These are phyloP conservation scores for Halophytophthora batemanensis DNA, from an alignment of 352 stramenopile genomes.

Conservation along the genomic window DNA sequence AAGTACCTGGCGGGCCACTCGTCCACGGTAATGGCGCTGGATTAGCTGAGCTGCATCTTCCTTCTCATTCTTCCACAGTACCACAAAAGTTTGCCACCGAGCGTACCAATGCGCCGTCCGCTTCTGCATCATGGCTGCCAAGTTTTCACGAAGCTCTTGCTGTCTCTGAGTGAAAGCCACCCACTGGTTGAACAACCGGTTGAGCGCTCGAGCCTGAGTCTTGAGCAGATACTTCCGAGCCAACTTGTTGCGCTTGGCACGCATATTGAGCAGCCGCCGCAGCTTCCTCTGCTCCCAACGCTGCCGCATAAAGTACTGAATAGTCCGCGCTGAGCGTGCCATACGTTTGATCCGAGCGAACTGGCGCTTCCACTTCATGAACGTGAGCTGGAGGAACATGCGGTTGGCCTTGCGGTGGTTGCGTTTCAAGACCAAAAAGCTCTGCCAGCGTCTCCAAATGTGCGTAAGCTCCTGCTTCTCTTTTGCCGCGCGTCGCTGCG, in stretches of 20 bases:
- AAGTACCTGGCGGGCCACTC: slow-evolving; percentile 48
- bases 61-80: slow-evolving; percentile 22
- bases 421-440: slow-evolving; percentile 27
- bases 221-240: slow-evolving; percentile 56
- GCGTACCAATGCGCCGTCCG: slow-evolving; percentile 45
- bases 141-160: slow-evolving; percentile 42
- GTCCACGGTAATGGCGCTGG: slow-evolving; percentile 62
- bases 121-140: slow-evolving; percentile 39
- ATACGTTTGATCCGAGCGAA: slow-evolving; percentile 25
- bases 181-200: slow-evolving; percentile 63
- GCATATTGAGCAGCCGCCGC: slow-evolving; percentile 36
- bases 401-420: slow-evolving; percentile 43
- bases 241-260: slow-evolving; percentile 46
- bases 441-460: slow-evolving; percentile 36
- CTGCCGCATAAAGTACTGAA: slow-evolving; percentile 35
- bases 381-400: slow-evolving; percentile 65
- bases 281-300: slow-evolving; percentile 21
- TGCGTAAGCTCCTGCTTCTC: slow-evolving; percentile 20
- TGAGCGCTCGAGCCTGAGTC: slow-evolving; percentile 39
- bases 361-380: slow-evolving; percentile 55
- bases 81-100: slow-evolving; percentile 39
- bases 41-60: slow-evolving; percentile 35
- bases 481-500: slow-evolving; percentile 25
- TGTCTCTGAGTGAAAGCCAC: slow-evolving; percentile 26
- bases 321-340: slow-evolving; percentile 22